Conservation (phyloP, 495 filamentous ascomycete genomes). For the Parathielavia hyrcaniae region DNA sequence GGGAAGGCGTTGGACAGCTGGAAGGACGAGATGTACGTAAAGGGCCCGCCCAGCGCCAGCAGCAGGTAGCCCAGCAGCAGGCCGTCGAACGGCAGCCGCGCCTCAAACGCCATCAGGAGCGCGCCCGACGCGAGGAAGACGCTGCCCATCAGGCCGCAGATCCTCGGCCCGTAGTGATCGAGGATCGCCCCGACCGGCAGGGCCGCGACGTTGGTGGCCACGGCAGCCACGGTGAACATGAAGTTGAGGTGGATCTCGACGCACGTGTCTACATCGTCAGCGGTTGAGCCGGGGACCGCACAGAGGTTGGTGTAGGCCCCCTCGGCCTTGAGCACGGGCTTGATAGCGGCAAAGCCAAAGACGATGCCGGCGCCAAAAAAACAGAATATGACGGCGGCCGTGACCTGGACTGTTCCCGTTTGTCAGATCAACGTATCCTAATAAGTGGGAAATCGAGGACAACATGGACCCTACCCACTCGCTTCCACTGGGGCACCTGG, state of each 20-base stretch:
- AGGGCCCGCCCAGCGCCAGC: constrained; percentile 78
- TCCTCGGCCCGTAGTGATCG: constrained; percentile 73
- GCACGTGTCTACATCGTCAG: constrained; percentile 53
- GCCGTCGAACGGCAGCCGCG: constrained; percentile 57
- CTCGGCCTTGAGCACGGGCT: constrained; percentile 71
- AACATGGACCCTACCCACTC: constrained; percentile 51
- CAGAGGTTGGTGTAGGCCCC: constrained; percentile 66
- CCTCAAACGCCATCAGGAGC: constrained; percentile 63
- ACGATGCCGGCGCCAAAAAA: constrained; percentile 74
- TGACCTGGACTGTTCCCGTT: constrained; percentile 50
- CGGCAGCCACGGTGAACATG: constrained; percentile 92
- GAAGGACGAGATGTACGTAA: constrained; percentile 85
- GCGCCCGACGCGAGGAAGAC: constrained; percentile 63
- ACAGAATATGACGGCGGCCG: constrained; percentile 68
- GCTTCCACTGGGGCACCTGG: constrained; percentile 58
- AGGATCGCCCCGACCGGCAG: constrained; percentile 80
- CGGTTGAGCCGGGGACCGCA: constrained; percentile 38
- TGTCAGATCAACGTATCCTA: not conserved
- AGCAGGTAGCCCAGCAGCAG: constrained; percentile 77
- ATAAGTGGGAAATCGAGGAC: not conserved
- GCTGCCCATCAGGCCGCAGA: constrained; percentile 67
- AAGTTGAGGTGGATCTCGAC: constrained; percentile 80
- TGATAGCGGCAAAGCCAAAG: constrained; percentile 80
- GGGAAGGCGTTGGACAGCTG: constrained; percentile 93
- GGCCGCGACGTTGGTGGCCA: constrained; percentile 71